Evolutionary conservation across 164 flowering plant species (phyloP).

Genomic region (Berberis thunbergii): DNA sequence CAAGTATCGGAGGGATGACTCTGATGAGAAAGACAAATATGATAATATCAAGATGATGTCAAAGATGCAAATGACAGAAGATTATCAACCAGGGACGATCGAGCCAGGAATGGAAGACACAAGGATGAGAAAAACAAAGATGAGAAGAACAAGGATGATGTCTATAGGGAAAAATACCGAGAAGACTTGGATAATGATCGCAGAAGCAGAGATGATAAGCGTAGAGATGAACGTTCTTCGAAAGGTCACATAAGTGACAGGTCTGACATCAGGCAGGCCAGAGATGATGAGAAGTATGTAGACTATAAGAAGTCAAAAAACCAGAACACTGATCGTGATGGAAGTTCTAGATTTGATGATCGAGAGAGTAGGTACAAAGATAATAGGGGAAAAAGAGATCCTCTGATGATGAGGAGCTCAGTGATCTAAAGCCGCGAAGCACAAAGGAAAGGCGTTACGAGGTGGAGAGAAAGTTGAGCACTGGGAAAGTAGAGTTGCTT

Average conservation of each 20-base stretch:
- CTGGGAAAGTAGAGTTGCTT: slow-evolving; percentile 24
- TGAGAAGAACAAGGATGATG: slow-evolving; percentile 16
- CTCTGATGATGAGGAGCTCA: slow-evolving; percentile 32
- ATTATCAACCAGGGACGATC: slow-evolving; percentile 33
- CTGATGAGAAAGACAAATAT: too few species aligned
- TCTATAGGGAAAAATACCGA: slow-evolving; percentile 19
- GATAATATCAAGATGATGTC: slow-evolving; percentile 23
- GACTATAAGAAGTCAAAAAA: slow-evolving; percentile 38
- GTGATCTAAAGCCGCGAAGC: slow-evolving; percentile 28
- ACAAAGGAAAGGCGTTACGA: slow-evolving; percentile 31
- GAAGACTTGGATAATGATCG: slow-evolving; percentile 27
- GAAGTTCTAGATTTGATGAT: slow-evolving; percentile 38
- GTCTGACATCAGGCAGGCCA: slow-evolving; percentile 33
- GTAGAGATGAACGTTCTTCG: slow-evolving; percentile 29
- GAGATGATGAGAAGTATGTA: slow-evolving; percentile 35
- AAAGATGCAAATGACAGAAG: slow-evolving; percentile 35
- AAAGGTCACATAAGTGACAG: slow-evolving; percentile 32
- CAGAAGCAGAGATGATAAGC: slow-evolving; percentile 36
- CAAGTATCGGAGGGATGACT: slow-evolving; percentile 17
- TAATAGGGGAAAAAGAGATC: slow-evolving; percentile 32
- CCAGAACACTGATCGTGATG: slow-evolving; percentile 29
- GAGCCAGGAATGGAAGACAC: slow-evolving; percentile 15
- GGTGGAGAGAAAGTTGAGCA: slow-evolving; percentile 28
- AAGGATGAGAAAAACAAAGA: slow-evolving; percentile 23
- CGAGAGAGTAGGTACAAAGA: slow-evolving; percentile 32